These are phyloP conservation scores for Fraxinus anomala DNA, from an alignment of 257 asterid species.

Conservation along the genomic window DNA sequence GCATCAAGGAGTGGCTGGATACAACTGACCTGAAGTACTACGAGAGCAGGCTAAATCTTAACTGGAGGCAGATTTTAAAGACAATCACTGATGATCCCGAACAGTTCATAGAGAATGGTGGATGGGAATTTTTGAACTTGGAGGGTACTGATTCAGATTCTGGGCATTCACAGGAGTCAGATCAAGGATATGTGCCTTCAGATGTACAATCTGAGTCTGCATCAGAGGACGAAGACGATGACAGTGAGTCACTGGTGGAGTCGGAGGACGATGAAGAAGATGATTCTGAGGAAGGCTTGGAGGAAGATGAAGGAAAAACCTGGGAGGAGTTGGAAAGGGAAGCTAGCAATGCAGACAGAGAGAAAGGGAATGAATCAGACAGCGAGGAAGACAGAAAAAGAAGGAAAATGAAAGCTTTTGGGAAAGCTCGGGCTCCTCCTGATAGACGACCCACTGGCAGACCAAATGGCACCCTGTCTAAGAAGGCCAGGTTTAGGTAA, in stretches of 20 bases:
- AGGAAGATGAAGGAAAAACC: conserved; percentile 73
- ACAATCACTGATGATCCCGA: conserved; percentile 67
- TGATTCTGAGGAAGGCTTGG: conserved; percentile 47
- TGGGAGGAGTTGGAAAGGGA: conserved; percentile 89
- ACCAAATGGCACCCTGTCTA: conserved; percentile 33
- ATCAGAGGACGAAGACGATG: conserved; percentile 60
- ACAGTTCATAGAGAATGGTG: conserved; percentile 63
- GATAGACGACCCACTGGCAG: conserved; percentile 43
- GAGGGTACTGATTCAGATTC: conserved; percentile 73
- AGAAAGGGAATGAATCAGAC: conserved; percentile 71
- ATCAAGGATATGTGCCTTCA: conserved; percentile 66
- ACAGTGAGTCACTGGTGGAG: conserved; percentile 66
- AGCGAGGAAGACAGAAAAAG: conserved; percentile 75
- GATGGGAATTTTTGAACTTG: conserved; percentile 84
- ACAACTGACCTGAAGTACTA: conserved; percentile 75
- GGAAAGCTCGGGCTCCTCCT: conserved; percentile 55
- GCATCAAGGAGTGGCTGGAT: conserved; percentile 79
- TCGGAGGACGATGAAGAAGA: conserved; percentile 70
- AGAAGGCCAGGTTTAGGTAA: conserved; percentile 58
- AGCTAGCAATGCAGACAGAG: conserved; percentile 70
- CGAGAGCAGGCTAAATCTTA: conserved; percentile 79
- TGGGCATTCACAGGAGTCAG: conserved; percentile 59
- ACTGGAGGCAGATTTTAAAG: conserved; percentile 70
- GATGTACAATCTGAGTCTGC: conserved; percentile 72
- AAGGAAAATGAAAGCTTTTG: conserved; percentile 57